Evolutionary conservation across 495 filamentous ascomycete species (phyloP), one percentile per base, ranked within the genome.

Genomic region (Neurospora sp.): DNA sequence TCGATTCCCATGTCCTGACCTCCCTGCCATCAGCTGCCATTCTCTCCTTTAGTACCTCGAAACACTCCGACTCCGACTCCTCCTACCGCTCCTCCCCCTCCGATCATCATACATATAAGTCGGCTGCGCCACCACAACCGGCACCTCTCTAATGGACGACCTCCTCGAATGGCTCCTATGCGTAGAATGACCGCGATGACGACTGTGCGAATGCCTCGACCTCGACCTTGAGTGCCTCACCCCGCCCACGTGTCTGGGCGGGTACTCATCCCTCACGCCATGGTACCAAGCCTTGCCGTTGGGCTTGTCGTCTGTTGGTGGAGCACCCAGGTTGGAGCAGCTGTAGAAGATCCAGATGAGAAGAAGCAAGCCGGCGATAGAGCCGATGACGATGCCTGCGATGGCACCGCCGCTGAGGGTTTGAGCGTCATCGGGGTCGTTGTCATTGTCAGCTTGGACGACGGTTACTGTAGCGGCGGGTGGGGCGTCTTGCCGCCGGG

Each of bases 381-480:
- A 84, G 41, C 88, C 88, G 75, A 90, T 84, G 69, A 90, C 88
- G 73, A 89, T 89, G 48, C 88, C 88, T 1, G 88, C 88, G 53
- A 90, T 89, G 1, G 81, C 87, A 31, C 88, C 88, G 20, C 87
- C 83, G 22, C 81, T 81, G 18, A 90, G 81, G 18, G 80, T 85
- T n/a, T 78, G 44, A 5, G 78, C 71, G 44, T 48, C 66, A 70
- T 74, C 31, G 20, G 71, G 70, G 38, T 73, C 40, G 70, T 71
- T 66, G 71, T 12, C 20, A 44, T 14, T 22, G 46, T 40, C 20
- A 39, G 35, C 12, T 18, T 74, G 8, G 71, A 76, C 39, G 40
- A 75, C 69, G 20, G 72, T 76, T 4, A 76, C 75, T 14, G 75
- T 78, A 1, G 70, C 22, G 35, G 11, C 38, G 35, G 69, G 72